Conservation (phyloP, 371 early-diverging fungal genomes). For the Syncephalastrum monosporum region DNA sequence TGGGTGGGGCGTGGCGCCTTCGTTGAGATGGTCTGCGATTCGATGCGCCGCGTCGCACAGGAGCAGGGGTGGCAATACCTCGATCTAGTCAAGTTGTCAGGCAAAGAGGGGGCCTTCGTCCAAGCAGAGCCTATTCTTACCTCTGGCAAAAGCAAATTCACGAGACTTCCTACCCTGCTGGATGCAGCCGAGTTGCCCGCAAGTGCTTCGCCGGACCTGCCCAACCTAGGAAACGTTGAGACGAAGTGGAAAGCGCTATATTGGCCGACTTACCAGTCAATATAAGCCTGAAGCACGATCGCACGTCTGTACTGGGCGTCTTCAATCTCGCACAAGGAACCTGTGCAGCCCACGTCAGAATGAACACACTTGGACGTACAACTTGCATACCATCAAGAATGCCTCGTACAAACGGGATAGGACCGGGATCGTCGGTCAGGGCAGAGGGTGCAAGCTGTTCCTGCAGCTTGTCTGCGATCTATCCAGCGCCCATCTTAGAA, state of each 20-base stretch:
- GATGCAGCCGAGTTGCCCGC: conserved; percentile 16
- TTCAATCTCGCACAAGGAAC: not conserved
- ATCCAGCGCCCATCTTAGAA: too few species aligned
- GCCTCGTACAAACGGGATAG: too few species aligned
- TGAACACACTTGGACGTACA: too few species aligned
- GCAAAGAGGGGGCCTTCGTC: too few species aligned
- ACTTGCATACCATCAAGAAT: too few species aligned
- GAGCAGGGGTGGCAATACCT: conserved; percentile 16
- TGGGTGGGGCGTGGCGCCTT: conserved; percentile 37
- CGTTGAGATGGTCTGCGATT: conserved; percentile 17
- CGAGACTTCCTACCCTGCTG: conserved; percentile 7
- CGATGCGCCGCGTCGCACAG: conserved; percentile 16
- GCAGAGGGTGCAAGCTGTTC: too few species aligned
- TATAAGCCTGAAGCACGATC: too few species aligned
- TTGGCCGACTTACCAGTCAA: too few species aligned
- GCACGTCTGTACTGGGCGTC: too few species aligned
- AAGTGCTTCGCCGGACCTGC: conserved; percentile 16
- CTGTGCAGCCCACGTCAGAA: not conserved
- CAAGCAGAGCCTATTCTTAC: conserved; percentile 11
- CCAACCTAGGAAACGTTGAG: not conserved
- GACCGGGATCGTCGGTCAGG: too few species aligned
- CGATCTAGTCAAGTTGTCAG: conserved; percentile 24
- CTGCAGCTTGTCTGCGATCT: too few species aligned
- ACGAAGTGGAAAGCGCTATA: too few species aligned
- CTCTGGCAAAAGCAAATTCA: conserved; percentile 38